These are phyloP conservation scores for Pseudocercospora ulei DNA, from an alignment of 2,329 filamentous ascomycete species.

Conservation along the genomic window DNA sequence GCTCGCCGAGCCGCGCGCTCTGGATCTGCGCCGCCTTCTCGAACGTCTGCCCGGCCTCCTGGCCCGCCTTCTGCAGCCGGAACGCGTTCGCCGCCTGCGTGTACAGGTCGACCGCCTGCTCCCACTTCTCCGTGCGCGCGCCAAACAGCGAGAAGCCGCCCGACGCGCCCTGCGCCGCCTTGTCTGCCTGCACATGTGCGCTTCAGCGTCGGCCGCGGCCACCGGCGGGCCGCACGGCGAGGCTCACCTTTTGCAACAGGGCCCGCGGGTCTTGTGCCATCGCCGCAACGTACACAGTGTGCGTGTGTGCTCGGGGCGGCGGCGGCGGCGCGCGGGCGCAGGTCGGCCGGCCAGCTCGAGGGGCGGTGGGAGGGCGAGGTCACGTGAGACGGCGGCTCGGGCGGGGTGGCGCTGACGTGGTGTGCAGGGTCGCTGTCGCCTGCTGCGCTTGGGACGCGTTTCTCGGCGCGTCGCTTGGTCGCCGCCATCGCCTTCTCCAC, in stretches of 20 bases:
- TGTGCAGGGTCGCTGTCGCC: no score
- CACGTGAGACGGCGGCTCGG: no score
- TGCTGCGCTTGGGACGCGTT: no score
- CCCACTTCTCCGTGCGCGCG: conserved; percentile 75
- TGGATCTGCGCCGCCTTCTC: conserved; percentile 77
- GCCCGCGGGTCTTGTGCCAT: conserved; percentile 72
- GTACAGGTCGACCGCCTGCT: conserved; percentile 79
- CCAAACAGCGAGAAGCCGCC: conserved; percentile 86
- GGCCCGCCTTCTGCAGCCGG: conserved; percentile 72
- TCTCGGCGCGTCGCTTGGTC: no score
- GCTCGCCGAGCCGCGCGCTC: conserved; percentile 71
- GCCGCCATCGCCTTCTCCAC: no score
- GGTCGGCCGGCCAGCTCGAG: no score
- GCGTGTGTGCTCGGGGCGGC: no score
- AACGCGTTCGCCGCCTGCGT: conserved; percentile 86
- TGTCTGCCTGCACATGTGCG: conserved; percentile 62
- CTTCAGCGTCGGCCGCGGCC: conserved; percentile 7
- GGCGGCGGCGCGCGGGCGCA: no score
- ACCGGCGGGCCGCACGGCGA: conserved; percentile 7
- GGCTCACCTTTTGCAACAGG: conserved; percentile 62
- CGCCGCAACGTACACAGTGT: not conserved
- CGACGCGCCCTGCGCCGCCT: conserved; percentile 61
- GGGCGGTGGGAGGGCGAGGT: no score
- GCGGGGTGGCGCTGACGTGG: no score
- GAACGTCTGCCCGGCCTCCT: conserved; percentile 77